phyloP scores from a whole-genome alignment of 495 filamentous ascomycete genomes.

The Penicillium egyptiacum region DNA sequence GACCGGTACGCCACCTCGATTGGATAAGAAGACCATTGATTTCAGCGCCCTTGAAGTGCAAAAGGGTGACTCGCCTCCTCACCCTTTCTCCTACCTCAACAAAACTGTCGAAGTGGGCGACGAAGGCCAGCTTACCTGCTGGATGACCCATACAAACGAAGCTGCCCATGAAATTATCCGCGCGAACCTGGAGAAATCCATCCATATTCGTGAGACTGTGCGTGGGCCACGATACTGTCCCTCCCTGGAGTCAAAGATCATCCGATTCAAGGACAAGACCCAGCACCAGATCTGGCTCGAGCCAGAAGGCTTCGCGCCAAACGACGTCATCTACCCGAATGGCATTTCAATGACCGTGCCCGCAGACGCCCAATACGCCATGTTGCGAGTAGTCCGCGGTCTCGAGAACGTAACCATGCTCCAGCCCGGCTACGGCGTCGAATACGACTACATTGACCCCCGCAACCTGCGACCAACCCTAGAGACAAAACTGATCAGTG shows the following conservation, averaged over 20 bases:
- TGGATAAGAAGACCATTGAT: conserved; percentile 81
- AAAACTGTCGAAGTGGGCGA: conserved; percentile 69
- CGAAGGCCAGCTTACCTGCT: conserved; percentile 70
- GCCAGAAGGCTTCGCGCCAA: conserved; percentile 86
- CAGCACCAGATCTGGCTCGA: conserved; percentile 93
- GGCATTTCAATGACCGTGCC: conserved; percentile 97
- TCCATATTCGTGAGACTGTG: conserved; percentile 95
- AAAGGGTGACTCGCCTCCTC: conserved; percentile 78
- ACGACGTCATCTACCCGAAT: conserved; percentile 91
- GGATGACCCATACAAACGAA: conserved; percentile 81
- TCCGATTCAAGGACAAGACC: conserved; percentile 77
- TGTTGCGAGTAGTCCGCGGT: conserved; percentile 80
- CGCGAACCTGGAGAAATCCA: conserved; percentile 83
- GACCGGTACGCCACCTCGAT: conserved; percentile 89
- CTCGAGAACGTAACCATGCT: conserved; percentile 92
- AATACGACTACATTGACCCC: conserved; percentile 98
- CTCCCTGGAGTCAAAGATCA: conserved; percentile 91
- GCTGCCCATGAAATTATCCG: conserved; percentile 81
- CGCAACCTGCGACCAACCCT: conserved; percentile 81
- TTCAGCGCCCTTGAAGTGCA: conserved; percentile 71
- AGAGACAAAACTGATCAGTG: conserved; percentile 88
- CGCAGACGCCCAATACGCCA: conserved; percentile 74
- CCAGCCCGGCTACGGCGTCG: conserved; percentile 94
- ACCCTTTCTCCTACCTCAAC: conserved; percentile 91
- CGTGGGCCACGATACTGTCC: conserved; percentile 95